Evolutionary conservation across 148 eudicot genomes (phyloP), one percentile per base, ranked within the genome.

Genomic region (Chenopodium berlandieri): DNA sequence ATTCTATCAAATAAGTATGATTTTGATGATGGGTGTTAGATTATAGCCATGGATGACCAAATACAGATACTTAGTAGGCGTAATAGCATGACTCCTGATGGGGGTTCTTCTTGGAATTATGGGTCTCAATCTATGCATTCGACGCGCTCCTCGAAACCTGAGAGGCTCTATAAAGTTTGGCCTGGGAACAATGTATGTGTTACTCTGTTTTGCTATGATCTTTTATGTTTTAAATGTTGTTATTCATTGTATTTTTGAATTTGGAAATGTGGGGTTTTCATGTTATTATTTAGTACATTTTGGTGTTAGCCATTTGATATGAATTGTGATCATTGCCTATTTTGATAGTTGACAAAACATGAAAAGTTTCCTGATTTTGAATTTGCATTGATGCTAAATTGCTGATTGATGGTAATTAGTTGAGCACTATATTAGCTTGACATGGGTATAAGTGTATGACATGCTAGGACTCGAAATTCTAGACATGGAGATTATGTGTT

Each of bases 141-240:
- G 3, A 78, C 75, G 75, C 82, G 81, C 44, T 56, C 71, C 46
- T 70, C 86, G 67, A 84, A 80, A 75, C 82, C 86, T 34, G 86
- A 85, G 86, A 90, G 91, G 86, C 89, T 91, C 9, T 94, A 92
- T 86, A 88, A 82, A 78, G 94, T 94, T 83, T 94, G 98, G 98
- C 91, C 88, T 78, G 98, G 98, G 47, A 86, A 90, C 79, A 94
- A 92, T 84, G 98, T 94, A 90, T 78, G 92, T 64, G 14, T 52
- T 48, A n/a, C 50, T 16, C 34, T 52, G 9, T 64, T 67, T 67
- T 44, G 3, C 71, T 22, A 23, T 58, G 19, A 58, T 32, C 60
- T 40, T 5, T 27, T 22, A 50, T 25, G 22, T 19, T 48, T 44
- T 1, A 13, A 67, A 13, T 17, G 34, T 79, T 23, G 14, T 10